phyloP scores from a whole-genome alignment of 2,329 filamentous ascomycete species.

The Exophiala lecanii-corni region DNA sequence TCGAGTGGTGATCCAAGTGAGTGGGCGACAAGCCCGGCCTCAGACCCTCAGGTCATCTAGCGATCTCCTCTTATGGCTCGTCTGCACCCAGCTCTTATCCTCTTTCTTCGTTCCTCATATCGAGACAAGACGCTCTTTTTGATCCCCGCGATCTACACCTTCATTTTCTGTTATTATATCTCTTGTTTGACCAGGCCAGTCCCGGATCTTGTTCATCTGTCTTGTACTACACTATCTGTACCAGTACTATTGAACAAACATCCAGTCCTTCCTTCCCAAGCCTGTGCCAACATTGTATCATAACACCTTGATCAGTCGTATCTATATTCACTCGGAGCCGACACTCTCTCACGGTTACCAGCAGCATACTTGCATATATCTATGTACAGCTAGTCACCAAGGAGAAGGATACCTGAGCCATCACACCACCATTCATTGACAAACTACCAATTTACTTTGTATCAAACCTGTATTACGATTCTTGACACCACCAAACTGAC shows the following conservation, averaged over 20 bases:
- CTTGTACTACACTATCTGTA: constrained; percentile 24
- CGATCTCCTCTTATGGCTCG: constrained; percentile 27
- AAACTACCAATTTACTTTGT: constrained; percentile 17
- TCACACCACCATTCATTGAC: constrained; percentile 21
- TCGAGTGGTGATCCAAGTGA: constrained; percentile 21
- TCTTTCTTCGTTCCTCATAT: constrained; percentile 26
- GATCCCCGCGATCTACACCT: constrained; percentile 24
- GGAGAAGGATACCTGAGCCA: constrained; percentile 10
- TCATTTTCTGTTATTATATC: constrained; percentile 25
- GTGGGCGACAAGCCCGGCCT: constrained; percentile 17
- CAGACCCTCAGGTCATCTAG: constrained; percentile 22
- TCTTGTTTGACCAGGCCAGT: constrained; percentile 26
- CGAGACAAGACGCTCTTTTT: constrained; percentile 25
- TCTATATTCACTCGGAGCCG: constrained; percentile 4
- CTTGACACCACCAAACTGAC: constrained; percentile 3
- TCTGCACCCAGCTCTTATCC: constrained; percentile 23
- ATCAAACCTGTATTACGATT: constrained; percentile 22
- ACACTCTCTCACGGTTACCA: constrained; percentile 13
- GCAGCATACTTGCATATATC: constrained; percentile 19
- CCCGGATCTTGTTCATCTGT: constrained; percentile 27
- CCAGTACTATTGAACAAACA: constrained; percentile 22
- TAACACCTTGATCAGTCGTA: constrained; percentile 17
- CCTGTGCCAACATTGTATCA: constrained; percentile 24
- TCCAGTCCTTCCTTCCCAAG: constrained; percentile 27
- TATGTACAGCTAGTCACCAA: constrained; percentile 18